A percentile compares a stretch with the other conserved stretches of the same genome.
phyloP scores from a whole-genome alignment of 164 flowering plant species.

The Vitis amurensis region DNA sequence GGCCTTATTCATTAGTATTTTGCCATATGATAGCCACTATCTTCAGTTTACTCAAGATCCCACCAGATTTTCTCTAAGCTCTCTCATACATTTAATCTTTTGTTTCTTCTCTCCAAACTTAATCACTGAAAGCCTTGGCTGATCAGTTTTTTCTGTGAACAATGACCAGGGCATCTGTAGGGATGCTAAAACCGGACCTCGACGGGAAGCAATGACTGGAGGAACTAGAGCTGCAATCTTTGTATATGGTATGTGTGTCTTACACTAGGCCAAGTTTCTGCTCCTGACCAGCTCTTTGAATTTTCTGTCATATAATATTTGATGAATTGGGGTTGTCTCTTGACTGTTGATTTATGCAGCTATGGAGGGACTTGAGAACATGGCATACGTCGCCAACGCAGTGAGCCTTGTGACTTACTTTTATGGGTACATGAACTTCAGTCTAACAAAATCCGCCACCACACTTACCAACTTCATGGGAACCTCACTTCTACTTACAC shows the following conservation, averaged over 20 bases:
- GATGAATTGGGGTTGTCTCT: not conserved
- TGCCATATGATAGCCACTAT: too few relatives aligned
- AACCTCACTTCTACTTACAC: constrained; percentile 54
- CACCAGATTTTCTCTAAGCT: too few relatives aligned
- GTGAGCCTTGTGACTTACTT: constrained; percentile 69
- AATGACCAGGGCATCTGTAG: constrained; percentile 34
- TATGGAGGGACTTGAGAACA: constrained; percentile 67
- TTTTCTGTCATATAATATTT: not conserved
- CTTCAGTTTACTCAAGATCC: too few relatives aligned
- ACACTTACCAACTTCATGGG: constrained; percentile 77
- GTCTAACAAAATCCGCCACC: constrained; percentile 64
- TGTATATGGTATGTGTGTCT: constrained; percentile 48
- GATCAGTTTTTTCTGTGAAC: not conserved
- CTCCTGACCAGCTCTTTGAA: too few relatives aligned
- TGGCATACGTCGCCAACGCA: constrained; percentile 59
- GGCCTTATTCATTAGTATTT: too few relatives aligned
- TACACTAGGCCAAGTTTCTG: too few relatives aligned
- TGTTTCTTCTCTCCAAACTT: not conserved
- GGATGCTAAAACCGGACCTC: constrained; percentile 24
- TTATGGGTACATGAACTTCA: constrained; percentile 69
- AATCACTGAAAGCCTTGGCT: not conserved
- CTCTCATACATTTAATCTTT: too few relatives aligned
- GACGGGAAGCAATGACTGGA: constrained; percentile 36
- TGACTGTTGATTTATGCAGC: constrained; percentile 38
- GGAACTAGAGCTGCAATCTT: constrained; percentile 61